Percentiles rank a stretch among this genome's conserved stretches.
phyloP scores from a whole-genome alignment of 129 eudicot genomes.

The Pittosporum tobira region DNA sequence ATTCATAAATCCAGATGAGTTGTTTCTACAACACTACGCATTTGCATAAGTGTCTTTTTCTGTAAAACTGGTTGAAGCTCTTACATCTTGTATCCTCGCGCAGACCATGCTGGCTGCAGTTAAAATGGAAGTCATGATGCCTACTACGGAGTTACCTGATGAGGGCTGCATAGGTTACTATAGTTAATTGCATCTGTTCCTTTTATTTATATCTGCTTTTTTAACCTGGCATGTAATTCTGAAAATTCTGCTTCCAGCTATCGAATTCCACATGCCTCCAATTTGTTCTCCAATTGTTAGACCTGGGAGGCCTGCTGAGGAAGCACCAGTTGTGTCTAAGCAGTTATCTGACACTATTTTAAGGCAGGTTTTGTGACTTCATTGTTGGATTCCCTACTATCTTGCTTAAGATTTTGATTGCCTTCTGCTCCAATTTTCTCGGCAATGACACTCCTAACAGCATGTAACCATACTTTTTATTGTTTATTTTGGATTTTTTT shows the following conservation, averaged over 20 bases:
- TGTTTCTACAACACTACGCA: background rate
- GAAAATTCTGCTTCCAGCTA: conserved; percentile 35
- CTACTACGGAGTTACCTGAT: conserved; percentile 66
- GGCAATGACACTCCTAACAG: too few species aligned
- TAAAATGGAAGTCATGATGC: conserved; percentile 93
- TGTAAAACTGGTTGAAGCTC: background rate
- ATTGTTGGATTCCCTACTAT: background rate
- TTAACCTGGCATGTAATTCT: conserved; percentile 3
- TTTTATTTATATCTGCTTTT: background rate
- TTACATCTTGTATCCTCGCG: conserved; percentile 7
- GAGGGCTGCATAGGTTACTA: conserved; percentile 68
- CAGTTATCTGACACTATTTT: conserved; percentile 74
- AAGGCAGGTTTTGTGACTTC: conserved; percentile 28
- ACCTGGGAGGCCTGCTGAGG: conserved; percentile 94
- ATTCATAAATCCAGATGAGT: conserved; percentile 3
- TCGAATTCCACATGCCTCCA: conserved; percentile 95
- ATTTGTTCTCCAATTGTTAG: conserved; percentile 88
- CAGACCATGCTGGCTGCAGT: conserved; percentile 95
- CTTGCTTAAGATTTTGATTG: too few species aligned
- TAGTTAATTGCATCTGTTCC: background rate
- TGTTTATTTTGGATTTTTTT: background rate
- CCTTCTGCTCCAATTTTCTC: too few species aligned
- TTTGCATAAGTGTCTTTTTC: background rate
- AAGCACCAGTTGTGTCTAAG: conserved; percentile 73
- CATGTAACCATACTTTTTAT: background rate